Evolutionary conservation across 352 stramenopile genomes (phyloP), one percentile per base, ranked within the genome.

Genomic region (Phytophthora pistaciae): DNA sequence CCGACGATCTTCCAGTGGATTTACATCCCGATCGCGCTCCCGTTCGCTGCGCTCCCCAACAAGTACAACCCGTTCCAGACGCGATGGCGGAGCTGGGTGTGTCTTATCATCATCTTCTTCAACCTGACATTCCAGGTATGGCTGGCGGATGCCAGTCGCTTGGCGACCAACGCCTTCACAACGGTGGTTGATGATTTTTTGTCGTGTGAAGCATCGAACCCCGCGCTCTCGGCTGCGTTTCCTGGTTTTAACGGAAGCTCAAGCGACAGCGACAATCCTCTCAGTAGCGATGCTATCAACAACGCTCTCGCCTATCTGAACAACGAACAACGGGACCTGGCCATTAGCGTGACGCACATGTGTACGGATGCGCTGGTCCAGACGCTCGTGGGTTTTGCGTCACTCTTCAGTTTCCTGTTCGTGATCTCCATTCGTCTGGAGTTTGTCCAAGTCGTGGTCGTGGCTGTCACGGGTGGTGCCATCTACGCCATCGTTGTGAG

Each of bases 381-480:
- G 66, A 76, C 92, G 21, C 78, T 94, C 7, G 79, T 87, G 27
- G 78, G 78, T 27, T 94, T 94, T 70, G 69, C 78, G 16, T 92
- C 83, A 36, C 72, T 92, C n/a, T 92, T 93, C 63, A 92, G 83
- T 64, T 94, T 95, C 60, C 80, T 95, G 25, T 92, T 95, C 54
- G 81, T 88, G 53, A 88, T 95, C 46, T 93, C 88, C 5, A 93
- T 94, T 59, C 88, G 88, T n/a, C 72, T 97, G 27, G 90, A 97
- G 70, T 97, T 97, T 72, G 83, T 94, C 33, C 89, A 97, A 72
- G 87, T 93, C 20, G 79, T 91, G 56, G 68, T 94, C n/a, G 77
- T 96, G n/a, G 83, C 79, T 27, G 67, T 88, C 48, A 79, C 75
- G 8, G 78, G 80, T 18, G 72, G 84, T 7, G 63, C 82, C 5